Base-by-base conservation (phyloP, 1,139 yeast species). In the Zygosaccharomyces pseudobailii region DNA sequence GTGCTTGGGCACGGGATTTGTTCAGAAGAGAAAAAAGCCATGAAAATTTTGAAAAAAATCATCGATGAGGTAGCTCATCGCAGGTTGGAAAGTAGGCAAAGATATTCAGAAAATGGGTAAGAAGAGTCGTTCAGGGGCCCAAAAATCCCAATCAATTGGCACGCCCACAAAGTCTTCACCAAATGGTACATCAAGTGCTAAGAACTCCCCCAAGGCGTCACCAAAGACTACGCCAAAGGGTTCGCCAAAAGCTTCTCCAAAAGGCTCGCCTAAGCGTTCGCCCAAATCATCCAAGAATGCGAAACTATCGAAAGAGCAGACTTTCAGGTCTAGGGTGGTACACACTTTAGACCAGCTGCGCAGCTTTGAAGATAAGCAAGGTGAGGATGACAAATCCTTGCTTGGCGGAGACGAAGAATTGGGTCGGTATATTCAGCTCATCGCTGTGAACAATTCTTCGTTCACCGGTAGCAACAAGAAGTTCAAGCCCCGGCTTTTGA, bases 401-500 rank as follows among this genome's bases (percentile, higher is more conserved):
- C 69, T 70, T 40, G 75, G 72, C 44, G 78, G 80, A 46, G 82
- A 78, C 32, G 83, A 75, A 49, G 78, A 73, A 34, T 55, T 61
- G 27, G 56, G 71, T 75, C 57, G 80, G 36, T 57, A 74, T 55
- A 69, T 88, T 48, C 84, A 81, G 56, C 68, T 89, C 37, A 59
- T 68, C 25, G 61, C 64, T 24, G 63, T 66, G 9, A 68, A 68
- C 53, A 79, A 82, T 62, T 82, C 83, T 62, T 84, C 77, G 57
- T 78, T 81, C 59, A 68, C 84, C 30, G 66, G 62, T 5, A 71
- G 79, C 40, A 77, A 79, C 59, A 82, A 84, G 54, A 74, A 74
- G 49, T 78, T 88, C 61, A 89, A 89, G 69, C 94, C 96, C 38
- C 82, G 79, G 62, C 65, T 79, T 46, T 74, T 90, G 47, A 62